phyloP scores from a whole-genome alignment of 306 rosid genomes.

The Cyamopsis tetragonoloba region DNA sequence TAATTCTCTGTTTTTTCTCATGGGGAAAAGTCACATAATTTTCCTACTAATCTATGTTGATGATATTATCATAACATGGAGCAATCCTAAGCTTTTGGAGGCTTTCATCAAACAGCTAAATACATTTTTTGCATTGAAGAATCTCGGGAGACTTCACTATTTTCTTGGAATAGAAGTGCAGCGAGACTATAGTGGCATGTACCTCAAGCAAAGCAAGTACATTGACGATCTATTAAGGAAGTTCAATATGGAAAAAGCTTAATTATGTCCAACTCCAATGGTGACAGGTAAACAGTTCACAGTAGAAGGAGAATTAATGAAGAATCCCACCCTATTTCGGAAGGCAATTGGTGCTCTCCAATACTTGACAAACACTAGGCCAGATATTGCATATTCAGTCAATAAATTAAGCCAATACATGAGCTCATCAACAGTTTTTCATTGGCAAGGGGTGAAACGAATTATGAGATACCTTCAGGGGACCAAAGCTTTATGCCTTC shows the following conservation, averaged over 20 bases:
- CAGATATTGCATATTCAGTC: neutral
- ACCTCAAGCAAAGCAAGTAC: neutral
- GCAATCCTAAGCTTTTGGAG: no score
- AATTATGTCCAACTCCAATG: neutral
- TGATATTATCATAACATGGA: neutral
- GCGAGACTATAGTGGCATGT: neutral
- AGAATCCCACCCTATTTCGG: neutral
- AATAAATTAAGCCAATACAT: neutral
- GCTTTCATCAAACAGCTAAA: no score
- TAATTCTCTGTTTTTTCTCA: neutral
- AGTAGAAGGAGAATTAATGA: neutral
- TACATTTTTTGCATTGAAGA: neutral
- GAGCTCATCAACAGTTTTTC: neutral
- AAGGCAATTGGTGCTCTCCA: neutral
- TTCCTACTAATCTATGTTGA: neutral
- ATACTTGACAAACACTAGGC: neutral
- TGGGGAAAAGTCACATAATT: neutral
- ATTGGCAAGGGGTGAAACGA: neutral
- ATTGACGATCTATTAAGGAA: no score
- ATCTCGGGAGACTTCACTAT: neutral
- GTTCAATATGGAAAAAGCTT: neutral
- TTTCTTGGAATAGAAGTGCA: neutral
- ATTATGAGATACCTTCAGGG: neutral
- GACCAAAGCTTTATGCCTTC: no score
- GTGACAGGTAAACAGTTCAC: neutral